phyloP scores from a whole-genome alignment of 2,329 filamentous ascomycete species.

The Diplodia mutila region DNA sequence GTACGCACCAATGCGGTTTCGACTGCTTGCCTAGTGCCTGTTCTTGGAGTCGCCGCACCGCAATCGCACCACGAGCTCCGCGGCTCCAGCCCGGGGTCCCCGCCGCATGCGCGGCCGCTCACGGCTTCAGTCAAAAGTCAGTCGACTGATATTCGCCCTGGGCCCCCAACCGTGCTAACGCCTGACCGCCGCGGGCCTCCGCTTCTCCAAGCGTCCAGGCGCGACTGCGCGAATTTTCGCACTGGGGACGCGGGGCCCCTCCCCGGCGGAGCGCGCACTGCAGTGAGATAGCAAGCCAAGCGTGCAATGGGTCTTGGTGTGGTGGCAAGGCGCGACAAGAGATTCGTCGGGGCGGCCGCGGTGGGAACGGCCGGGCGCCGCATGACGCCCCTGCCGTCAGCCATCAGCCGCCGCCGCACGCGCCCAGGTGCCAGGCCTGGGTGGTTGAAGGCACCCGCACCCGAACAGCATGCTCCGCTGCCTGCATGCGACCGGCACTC shows the following conservation, averaged over 20 bases:
- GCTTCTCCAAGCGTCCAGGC: not conserved
- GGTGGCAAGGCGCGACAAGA: not conserved
- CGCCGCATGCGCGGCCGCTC: not conserved
- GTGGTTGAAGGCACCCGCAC: not conserved
- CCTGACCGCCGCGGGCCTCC: constrained; percentile 1
- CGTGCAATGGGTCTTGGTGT: not conserved
- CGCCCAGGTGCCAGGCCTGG: too few relatives aligned
- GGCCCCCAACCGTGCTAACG: constrained; percentile 6
- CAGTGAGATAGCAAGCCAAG: not conserved
- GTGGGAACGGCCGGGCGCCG: not conserved
- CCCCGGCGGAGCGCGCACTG: not conserved
- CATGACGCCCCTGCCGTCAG: constrained; percentile 9
- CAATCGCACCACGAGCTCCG: not conserved
- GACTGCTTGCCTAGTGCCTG: not conserved
- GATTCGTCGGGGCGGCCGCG: not conserved
- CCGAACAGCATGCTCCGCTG: not conserved
- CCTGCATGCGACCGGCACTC: constrained; percentile 1
- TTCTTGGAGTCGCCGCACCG: not conserved
- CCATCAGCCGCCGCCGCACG: too few relatives aligned
- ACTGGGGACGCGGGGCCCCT: constrained; percentile 13
- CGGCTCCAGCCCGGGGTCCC: not conserved
- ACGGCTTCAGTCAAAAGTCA: not conserved
- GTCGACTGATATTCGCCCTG: not conserved
- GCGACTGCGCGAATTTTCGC: not conserved
- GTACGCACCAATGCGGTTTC: not conserved